phyloP scores from a whole-genome alignment of 192 early-diverging fungal genomes.

The Linnemannia zychae region DNA sequence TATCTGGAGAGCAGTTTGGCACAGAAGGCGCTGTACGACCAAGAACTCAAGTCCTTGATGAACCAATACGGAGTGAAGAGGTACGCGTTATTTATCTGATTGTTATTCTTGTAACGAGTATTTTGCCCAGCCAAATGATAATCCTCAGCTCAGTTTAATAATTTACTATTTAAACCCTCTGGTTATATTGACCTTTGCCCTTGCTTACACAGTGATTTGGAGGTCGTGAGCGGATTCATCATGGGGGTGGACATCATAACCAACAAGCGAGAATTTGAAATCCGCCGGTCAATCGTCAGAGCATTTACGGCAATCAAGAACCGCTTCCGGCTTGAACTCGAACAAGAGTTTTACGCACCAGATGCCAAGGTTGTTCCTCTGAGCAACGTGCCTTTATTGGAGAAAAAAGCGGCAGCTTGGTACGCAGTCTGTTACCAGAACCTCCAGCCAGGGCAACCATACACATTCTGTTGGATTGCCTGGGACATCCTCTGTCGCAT shows the following conservation, averaged over 20 bases:
- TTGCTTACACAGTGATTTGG: constrained; percentile 38
- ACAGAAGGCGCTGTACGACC: constrained; percentile 63
- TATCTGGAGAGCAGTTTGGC: constrained; percentile 66
- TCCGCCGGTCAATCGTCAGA: constrained; percentile 61
- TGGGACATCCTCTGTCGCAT: constrained; percentile 40
- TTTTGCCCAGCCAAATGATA: constrained; percentile 55
- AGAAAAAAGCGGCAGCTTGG: constrained; percentile 75
- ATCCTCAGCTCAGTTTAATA: constrained; percentile 29
- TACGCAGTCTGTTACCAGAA: constrained; percentile 78
- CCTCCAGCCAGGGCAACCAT: constrained; percentile 23
- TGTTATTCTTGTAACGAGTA: neutral
- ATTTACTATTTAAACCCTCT: neutral
- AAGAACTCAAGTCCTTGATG: constrained; percentile 68
- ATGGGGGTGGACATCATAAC: constrained; percentile 50
- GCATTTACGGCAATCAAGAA: constrained; percentile 48
- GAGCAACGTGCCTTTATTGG: constrained; percentile 23
- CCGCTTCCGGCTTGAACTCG: constrained; percentile 63
- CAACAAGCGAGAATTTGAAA: constrained; percentile 64
- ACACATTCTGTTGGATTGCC: constrained; percentile 49
- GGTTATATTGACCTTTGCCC: neutral
- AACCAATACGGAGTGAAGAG: constrained; percentile 73
- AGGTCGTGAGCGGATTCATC: constrained; percentile 59
- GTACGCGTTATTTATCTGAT: neutral
- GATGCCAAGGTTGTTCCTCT: constrained; percentile 33
- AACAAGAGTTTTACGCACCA: constrained; percentile 55